Evolutionary conservation across 108 stramenopile genomes (phyloP).

Genomic region (Conticribra weissflogii): DNA sequence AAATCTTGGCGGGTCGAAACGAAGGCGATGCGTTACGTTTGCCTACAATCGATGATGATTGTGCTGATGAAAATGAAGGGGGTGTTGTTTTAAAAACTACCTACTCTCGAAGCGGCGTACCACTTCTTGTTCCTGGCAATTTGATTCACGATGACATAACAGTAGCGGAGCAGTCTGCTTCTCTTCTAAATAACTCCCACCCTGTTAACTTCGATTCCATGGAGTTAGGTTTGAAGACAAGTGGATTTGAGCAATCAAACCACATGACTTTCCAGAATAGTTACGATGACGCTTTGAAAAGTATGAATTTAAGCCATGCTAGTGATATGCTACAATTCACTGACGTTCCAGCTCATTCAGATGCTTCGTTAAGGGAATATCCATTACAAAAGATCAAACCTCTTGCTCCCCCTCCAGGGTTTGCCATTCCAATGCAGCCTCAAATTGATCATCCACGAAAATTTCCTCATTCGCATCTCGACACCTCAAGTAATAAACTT

Average conservation of each 20-base stretch:
- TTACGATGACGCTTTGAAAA: neutral
- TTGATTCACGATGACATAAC: constrained; percentile 8
- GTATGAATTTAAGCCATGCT: constrained; percentile 2
- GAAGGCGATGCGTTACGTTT: neutral
- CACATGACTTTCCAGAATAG: too few species aligned
- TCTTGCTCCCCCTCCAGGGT: too few species aligned
- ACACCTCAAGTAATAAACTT: neutral
- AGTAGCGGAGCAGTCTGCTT: neutral
- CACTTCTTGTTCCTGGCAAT: constrained; percentile 39
- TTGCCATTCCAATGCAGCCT: too few species aligned
- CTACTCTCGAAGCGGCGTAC: constrained; percentile 24
- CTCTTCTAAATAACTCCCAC: too few species aligned
- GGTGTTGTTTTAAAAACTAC: constrained; percentile 10
- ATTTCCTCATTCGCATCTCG: neutral
- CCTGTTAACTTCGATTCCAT: too few species aligned
- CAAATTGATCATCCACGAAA: too few species aligned
- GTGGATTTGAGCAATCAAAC: too few species aligned
- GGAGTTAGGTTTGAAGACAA: too few species aligned
- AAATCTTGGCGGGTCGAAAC: neutral
- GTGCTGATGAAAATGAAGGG: neutral
- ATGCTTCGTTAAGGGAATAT: too few species aligned
- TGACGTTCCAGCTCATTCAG: too few species aligned
- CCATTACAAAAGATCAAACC: too few species aligned
- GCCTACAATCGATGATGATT: constrained; percentile 1
- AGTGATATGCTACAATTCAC: too few species aligned